Evolutionary conservation across 2,329 filamentous ascomycete genomes (phyloP).

Genomic region (Parastagonospora nodorum): DNA sequence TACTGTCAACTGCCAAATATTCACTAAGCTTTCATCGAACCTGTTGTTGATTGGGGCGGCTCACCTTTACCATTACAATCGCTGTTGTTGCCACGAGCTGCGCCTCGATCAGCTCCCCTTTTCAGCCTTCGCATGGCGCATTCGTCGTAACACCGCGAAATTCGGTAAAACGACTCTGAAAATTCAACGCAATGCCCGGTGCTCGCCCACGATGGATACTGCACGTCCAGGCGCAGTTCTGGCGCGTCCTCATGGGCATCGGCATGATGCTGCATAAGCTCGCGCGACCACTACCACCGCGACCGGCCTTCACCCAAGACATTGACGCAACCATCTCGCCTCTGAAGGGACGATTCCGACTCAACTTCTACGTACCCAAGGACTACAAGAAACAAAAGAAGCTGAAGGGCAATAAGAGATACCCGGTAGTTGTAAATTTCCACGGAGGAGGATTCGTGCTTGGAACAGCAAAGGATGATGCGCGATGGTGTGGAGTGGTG

Average conservation of each 20-base stretch:
- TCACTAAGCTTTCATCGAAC: neutral
- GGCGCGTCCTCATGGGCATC: slow-evolving; percentile 70
- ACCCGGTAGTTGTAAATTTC: slow-evolving; percentile 66
- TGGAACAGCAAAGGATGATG: slow-evolving; percentile 64
- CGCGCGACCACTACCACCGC: slow-evolving; percentile 64
- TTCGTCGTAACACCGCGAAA: slow-evolving; percentile 2
- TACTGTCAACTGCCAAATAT: slow-evolving; percentile 1
- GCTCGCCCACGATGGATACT: slow-evolving; percentile 62
- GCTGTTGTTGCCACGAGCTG: slow-evolving; percentile 14
- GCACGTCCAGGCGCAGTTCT: slow-evolving; percentile 66
- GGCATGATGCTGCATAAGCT: slow-evolving; percentile 71
- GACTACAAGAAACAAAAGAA: slow-evolving; percentile 53
- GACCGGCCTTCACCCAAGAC: slow-evolving; percentile 62
- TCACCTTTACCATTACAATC: neutral
- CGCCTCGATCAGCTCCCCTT: slow-evolving; percentile 12
- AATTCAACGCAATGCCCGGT: slow-evolving; percentile 23
- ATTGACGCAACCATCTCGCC: slow-evolving; percentile 58
- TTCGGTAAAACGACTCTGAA: neutral
- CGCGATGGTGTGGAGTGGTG: slow-evolving; percentile 62
- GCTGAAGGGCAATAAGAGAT: slow-evolving; percentile 51
- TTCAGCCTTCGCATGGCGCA: slow-evolving; percentile 10
- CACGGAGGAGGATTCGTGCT: slow-evolving; percentile 69
- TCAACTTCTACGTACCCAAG: slow-evolving; percentile 66
- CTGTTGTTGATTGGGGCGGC: neutral
- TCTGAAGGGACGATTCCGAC: slow-evolving; percentile 53